These are phyloP conservation scores for Venturia effusa DNA, from an alignment of 2,329 filamentous ascomycete species.

Conservation along the genomic window DNA sequence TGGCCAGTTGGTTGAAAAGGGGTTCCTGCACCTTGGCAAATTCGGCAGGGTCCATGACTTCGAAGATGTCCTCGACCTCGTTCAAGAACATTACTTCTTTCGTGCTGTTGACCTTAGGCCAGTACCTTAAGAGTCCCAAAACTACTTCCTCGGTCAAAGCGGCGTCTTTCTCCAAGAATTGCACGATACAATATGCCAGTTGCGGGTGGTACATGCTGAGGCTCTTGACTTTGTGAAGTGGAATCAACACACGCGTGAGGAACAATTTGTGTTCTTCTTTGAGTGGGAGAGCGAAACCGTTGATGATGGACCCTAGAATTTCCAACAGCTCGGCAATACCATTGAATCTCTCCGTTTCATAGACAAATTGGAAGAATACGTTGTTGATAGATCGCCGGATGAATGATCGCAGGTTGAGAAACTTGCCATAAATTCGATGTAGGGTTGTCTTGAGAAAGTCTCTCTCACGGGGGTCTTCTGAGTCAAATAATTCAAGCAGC, in stretches of 20 bases:
- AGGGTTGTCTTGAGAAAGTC: slow-evolving; percentile 98
- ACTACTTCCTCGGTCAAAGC: slow-evolving; percentile 97
- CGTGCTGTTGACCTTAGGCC: slow-evolving; percentile 98
- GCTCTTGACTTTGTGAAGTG: slow-evolving; percentile 96
- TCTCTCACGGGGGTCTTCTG: slow-evolving; percentile 89
- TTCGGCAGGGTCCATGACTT: slow-evolving; percentile 98
- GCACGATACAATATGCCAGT: slow-evolving; percentile 95
- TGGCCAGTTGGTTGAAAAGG: slow-evolving; percentile 91
- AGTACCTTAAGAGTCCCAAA: slow-evolving; percentile 85
- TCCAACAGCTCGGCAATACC: slow-evolving; percentile 94
- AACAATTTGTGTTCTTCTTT: slow-evolving; percentile 99
- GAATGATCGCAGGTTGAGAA: slow-evolving; percentile 92
- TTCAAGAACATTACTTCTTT: slow-evolving; percentile 99
- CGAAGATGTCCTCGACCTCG: slow-evolving; percentile 98
- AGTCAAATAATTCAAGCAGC: slow-evolving; percentile 95
- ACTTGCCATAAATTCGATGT: slow-evolving; percentile 97
- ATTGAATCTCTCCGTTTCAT: slow-evolving; percentile 97
- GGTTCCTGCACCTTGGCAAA: slow-evolving; percentile 98
- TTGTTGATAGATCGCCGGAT: slow-evolving; percentile 99
- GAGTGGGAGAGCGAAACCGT: slow-evolving; percentile 88
- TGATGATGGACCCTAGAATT: slow-evolving; percentile 97
- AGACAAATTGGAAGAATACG: slow-evolving; percentile 99
- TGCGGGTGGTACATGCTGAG: slow-evolving; percentile 99
- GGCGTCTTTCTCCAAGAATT: slow-evolving; percentile 96
- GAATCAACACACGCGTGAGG: slow-evolving; percentile 82